Conservation (phyloP, 257 asterid species). For the Paraleonurus japonicus region DNA sequence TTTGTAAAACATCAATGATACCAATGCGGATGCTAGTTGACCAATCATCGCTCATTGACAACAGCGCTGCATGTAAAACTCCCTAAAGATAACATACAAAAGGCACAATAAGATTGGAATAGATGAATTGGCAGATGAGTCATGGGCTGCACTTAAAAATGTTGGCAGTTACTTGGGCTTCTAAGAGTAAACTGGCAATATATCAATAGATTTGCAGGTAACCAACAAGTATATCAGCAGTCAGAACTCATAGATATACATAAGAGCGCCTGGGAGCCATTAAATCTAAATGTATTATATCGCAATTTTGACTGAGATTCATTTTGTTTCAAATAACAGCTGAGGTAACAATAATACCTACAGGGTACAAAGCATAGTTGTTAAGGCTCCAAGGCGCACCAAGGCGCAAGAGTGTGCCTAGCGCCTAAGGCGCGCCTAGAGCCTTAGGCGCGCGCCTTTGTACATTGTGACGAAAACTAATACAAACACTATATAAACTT, state of each 20-base stretch:
- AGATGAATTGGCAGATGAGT: conserved; percentile 12
- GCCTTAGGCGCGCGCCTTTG: too few relatives aligned
- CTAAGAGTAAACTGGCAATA: conserved; percentile 16
- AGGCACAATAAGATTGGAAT: conserved; percentile 26
- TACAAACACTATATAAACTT: too few relatives aligned
- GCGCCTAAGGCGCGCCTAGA: too few relatives aligned
- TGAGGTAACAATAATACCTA: background rate
- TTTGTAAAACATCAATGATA: conserved; percentile 70
- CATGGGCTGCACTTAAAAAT: conserved; percentile 9
- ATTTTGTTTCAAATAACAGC: background rate
- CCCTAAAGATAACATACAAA: conserved; percentile 43
- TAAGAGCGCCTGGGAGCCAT: background rate
- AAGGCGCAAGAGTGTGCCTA: too few relatives aligned
- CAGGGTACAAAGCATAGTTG: too few relatives aligned
- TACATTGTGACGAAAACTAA: too few relatives aligned
- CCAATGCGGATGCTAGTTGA: conserved; percentile 63
- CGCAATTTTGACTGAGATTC: background rate
- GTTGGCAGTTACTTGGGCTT: conserved; percentile 21
- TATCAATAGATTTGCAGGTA: conserved; percentile 14
- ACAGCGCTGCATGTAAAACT: conserved; percentile 48
- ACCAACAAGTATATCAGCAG: conserved; percentile 11
- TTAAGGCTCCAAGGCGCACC: too few relatives aligned
- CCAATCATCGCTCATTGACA: conserved; percentile 48
- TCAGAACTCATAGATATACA: background rate
- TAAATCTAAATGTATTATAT: background rate